Evolutionary conservation across 768 basidiomycete species (phyloP).

Genomic region (Hygrocybe coccinea): DNA sequence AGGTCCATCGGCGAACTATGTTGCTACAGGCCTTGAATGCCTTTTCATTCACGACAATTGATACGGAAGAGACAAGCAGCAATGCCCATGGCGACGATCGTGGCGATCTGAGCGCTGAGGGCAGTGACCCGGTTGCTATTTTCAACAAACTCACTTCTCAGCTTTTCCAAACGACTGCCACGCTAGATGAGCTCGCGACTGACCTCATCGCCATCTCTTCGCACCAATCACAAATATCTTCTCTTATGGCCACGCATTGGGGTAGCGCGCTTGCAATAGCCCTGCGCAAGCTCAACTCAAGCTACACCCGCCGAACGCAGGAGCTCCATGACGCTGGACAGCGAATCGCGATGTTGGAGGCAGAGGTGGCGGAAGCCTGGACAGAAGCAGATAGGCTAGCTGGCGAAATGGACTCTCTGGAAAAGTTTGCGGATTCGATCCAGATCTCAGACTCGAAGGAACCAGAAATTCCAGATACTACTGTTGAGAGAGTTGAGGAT

Average conservation of each 20-base stretch:
- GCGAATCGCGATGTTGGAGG: slow-evolving; percentile 53
- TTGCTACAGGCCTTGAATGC: slow-evolving; percentile 66
- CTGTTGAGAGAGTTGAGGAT: not conserved
- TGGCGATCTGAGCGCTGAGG: slow-evolving; percentile 21
- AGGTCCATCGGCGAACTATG: slow-evolving; percentile 62
- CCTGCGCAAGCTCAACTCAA: slow-evolving; percentile 72
- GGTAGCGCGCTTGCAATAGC: slow-evolving; percentile 75
- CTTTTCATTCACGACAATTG: slow-evolving; percentile 33
- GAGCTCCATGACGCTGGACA: slow-evolving; percentile 49
- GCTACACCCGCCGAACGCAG: slow-evolving; percentile 58
- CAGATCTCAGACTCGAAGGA: slow-evolving; percentile 25
- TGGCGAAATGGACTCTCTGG: slow-evolving; percentile 62
- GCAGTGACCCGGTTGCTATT: slow-evolving; percentile 35
- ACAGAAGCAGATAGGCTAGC: slow-evolving; percentile 70
- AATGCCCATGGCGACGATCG: not conserved
- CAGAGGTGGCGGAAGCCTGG: slow-evolving; percentile 78
- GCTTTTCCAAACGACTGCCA: slow-evolving; percentile 52
- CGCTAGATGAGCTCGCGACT: slow-evolving; percentile 54
- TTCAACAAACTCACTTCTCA: slow-evolving; percentile 47
- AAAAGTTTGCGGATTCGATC: slow-evolving; percentile 29
- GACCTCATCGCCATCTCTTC: slow-evolving; percentile 56
- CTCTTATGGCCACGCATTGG: slow-evolving; percentile 60
- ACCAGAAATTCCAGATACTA: not conserved
- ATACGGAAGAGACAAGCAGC: slow-evolving; percentile 15
- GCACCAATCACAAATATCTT: slow-evolving; percentile 59